Conservation (phyloP, 2,329 filamentous ascomycete genomes). For the Ophiostoma triangulosporum region DNA sequence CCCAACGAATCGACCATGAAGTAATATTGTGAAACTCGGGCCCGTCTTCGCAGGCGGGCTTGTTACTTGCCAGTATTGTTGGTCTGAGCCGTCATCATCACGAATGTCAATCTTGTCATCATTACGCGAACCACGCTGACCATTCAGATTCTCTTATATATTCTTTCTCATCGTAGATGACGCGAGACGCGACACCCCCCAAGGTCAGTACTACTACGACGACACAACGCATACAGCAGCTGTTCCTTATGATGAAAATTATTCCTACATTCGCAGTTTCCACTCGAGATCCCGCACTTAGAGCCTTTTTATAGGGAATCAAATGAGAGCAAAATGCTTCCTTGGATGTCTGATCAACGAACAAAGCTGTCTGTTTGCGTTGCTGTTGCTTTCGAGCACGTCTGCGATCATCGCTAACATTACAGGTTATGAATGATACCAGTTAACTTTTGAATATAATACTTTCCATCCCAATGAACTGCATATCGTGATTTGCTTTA, state of each 20-base stretch:
- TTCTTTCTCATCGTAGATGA: background rate
- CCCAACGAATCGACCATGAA: slow-evolving; percentile 80
- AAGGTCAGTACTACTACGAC: slow-evolving; percentile 1
- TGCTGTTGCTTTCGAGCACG: background rate
- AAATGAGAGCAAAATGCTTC: slow-evolving; percentile 56
- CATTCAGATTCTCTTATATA: background rate
- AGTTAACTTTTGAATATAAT: background rate
- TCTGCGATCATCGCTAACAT: slow-evolving; percentile 7
- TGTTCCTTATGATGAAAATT: slow-evolving; percentile 54
- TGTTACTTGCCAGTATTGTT: slow-evolving; percentile 84
- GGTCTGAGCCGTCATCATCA: slow-evolving; percentile 12
- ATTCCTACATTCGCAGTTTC: slow-evolving; percentile 77
- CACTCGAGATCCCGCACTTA: slow-evolving; percentile 49
- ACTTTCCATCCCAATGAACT: background rate
- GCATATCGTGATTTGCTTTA: no score
- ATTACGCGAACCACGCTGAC: background rate
- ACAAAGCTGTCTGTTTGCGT: background rate
- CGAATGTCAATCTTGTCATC: background rate
- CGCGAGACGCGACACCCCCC: background rate
- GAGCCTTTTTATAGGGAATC: slow-evolving; percentile 49
- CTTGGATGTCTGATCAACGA: slow-evolving; percentile 51
- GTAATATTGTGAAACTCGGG: slow-evolving; percentile 54
- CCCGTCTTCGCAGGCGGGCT: slow-evolving; percentile 41
- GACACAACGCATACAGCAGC: slow-evolving; percentile 3
- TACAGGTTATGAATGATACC: slow-evolving; percentile 1